phyloP scores from a whole-genome alignment of 2,329 filamentous ascomycete species.

The Colletotrichum sojae region DNA sequence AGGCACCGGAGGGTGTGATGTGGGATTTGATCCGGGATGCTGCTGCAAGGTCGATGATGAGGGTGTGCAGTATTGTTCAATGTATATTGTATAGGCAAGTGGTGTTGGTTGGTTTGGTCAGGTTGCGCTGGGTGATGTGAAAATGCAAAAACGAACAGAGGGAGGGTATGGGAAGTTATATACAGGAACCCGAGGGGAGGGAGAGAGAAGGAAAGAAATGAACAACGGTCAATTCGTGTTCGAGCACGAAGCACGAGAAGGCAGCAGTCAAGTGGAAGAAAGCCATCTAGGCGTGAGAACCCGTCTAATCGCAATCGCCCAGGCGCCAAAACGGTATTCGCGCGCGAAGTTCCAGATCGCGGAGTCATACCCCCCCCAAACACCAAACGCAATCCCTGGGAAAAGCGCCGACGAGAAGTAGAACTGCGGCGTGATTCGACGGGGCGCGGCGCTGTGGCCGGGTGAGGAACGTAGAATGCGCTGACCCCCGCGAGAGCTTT shows the following conservation, averaged over 20 bases:
- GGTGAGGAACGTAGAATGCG: conserved; percentile 10
- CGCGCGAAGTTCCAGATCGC: conserved; percentile 23
- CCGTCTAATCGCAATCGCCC: conserved; percentile 2
- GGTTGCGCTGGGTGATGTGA: background rate
- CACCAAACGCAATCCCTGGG: conserved; percentile 1
- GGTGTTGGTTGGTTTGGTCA: background rate
- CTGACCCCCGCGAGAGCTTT: conserved; percentile 11
- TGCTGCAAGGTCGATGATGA: background rate
- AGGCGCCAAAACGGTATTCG: conserved; percentile 4
- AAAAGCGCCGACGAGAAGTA: background rate
- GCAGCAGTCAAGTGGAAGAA: conserved; percentile 17
- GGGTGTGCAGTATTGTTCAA: background rate
- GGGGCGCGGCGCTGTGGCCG: background rate
- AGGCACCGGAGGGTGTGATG: background rate
- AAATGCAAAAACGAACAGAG: conserved; percentile 2
- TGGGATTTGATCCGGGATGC: background rate
- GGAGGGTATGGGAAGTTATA: conserved; percentile 9
- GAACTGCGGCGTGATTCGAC: conserved; percentile 2
- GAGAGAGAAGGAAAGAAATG: background rate
- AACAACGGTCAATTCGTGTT: background rate
- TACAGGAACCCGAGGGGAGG: background rate
- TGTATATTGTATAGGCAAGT: background rate
- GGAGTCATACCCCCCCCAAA: conserved; percentile 11
- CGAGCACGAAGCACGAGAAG: conserved; percentile 4
- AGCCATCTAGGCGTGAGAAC: background rate